A percentile compares a stretch with the other conserved stretches of the same genome.
Evolutionary conservation across 345 rosid genomes (phyloP).

Genomic region (Syzygium aromaticum): DNA sequence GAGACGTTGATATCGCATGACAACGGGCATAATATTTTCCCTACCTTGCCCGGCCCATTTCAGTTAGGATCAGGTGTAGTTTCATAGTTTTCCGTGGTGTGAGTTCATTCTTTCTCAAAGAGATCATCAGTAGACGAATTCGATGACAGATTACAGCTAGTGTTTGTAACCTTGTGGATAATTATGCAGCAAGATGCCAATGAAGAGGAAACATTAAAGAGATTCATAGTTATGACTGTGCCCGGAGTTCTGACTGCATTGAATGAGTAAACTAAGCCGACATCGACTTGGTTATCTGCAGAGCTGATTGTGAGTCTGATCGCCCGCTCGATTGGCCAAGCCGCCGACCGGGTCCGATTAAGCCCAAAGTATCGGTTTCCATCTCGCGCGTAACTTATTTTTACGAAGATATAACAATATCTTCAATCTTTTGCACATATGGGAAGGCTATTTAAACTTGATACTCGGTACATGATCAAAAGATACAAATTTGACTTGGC

Average conservation of each 20-base stretch:
- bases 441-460: not conserved
- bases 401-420: not conserved
- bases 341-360: not conserved
- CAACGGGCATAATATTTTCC: not conserved
- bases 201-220: not conserved
- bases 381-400: not conserved
- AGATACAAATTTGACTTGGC: not conserved
- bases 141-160: not conserved
- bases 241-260: not conserved
- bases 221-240: not conserved
- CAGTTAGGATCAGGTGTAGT: not conserved
- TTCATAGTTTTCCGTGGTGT: not conserved
- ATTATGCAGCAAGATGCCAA: not conserved
- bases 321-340: not conserved
- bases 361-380: not conserved
- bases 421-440: not conserved
- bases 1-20: slow-evolving; percentile 8
- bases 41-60: not conserved
- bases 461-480: not conserved
- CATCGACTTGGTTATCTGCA: not conserved
- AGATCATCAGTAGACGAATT: not conserved
- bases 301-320: not conserved
- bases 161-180: not conserved
- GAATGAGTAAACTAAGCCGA: not conserved
- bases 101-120: not conserved